Evolutionary conservation across 78 protist species (phyloP).

Genomic region (Dictyostelium intermedium): DNA sequence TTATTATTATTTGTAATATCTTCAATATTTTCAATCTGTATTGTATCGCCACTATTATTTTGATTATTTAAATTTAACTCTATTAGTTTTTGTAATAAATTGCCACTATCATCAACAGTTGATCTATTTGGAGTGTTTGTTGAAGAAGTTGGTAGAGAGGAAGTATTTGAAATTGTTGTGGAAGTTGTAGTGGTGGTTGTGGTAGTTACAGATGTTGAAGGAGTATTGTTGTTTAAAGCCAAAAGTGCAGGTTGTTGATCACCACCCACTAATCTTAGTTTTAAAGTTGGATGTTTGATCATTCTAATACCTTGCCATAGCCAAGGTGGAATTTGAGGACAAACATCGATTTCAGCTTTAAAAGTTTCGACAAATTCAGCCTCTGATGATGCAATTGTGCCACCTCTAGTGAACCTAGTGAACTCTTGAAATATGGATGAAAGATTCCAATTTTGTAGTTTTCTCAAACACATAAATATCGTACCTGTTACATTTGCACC

Average conservation of each 20-base stretch:
- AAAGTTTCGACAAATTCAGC: slow-evolving; percentile 81
- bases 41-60: background rate
- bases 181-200: background rate
- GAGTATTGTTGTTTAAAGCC: background rate
- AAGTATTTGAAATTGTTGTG: background rate
- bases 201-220: background rate
- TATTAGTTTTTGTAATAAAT: slow-evolving; percentile 7
- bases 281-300: slow-evolving; percentile 70
- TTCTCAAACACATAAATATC: slow-evolving; percentile 77
- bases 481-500: slow-evolving; percentile 82
- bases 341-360: slow-evolving; percentile 72
- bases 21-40: background rate
- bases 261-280: slow-evolving; percentile 27
- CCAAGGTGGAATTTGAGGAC: slow-evolving; percentile 58
- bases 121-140: background rate
- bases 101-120: background rate
- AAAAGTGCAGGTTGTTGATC: slow-evolving; percentile 1
- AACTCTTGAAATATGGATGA: slow-evolving; percentile 77
- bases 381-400: slow-evolving; percentile 47
- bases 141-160: background rate
- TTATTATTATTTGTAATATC: too few relatives aligned
- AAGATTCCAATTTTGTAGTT: slow-evolving; percentile 79
- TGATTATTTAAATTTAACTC: background rate
- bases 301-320: slow-evolving; percentile 80
- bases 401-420: slow-evolving; percentile 77